Evolutionary conservation across 129 eudicot species (phyloP).

Genomic region (Daucus carota): DNA sequence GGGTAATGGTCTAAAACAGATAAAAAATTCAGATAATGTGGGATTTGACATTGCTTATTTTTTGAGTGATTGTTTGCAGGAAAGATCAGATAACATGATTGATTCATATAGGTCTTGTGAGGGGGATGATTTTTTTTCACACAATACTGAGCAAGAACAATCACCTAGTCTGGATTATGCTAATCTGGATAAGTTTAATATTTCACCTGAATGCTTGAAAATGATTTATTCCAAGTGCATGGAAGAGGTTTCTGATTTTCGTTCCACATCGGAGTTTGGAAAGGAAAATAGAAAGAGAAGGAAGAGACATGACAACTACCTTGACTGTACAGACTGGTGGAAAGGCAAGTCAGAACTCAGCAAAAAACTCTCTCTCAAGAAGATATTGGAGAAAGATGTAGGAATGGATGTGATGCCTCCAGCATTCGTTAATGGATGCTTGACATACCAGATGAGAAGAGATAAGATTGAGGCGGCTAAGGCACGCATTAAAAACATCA

Average conservation of each 20-base stretch:
- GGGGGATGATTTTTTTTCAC: constrained; percentile 13
- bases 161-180: constrained; percentile 12
- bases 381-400: constrained; percentile 42
- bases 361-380: constrained; percentile 32
- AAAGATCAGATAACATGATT: constrained; percentile 11
- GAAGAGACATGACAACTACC: constrained; percentile 13
- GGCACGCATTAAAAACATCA: constrained; percentile 29
- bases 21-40: constrained; percentile 13
- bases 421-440: constrained; percentile 30
- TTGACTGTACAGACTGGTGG: constrained; percentile 44
- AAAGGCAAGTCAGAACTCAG: constrained; percentile 43
- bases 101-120: not conserved
- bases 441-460: constrained; percentile 25
- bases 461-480: constrained; percentile 45
- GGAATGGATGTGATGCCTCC: constrained; percentile 47
- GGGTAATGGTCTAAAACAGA: constrained; percentile 21
- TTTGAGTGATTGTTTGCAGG: constrained; percentile 35
- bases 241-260: constrained; percentile 19
- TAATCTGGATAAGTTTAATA: constrained; percentile 21
- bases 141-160: constrained; percentile 19
- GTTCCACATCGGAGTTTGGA: constrained; percentile 8
- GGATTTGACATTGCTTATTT: constrained; percentile 32
- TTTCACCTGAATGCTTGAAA: constrained; percentile 36
- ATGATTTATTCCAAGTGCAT: constrained; percentile 28
- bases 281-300: constrained; percentile 9